These are phyloP conservation scores for Vaccinium myrtillus DNA, from an alignment of 148 eudicot genomes.

Conservation along the genomic window DNA sequence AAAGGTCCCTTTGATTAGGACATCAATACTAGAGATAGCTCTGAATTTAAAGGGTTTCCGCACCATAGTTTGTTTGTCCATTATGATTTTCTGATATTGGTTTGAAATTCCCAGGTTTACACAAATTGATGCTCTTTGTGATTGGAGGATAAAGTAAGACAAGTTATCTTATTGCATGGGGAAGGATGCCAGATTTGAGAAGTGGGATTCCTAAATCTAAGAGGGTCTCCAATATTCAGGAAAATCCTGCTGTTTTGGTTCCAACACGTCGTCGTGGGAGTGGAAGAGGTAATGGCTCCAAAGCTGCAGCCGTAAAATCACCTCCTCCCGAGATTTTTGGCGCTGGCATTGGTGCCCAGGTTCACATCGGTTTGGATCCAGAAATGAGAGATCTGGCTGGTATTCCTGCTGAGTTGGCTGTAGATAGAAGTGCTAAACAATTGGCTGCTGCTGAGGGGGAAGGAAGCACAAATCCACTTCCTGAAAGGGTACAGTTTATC, in stretches of 20 bases:
- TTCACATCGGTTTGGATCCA: conserved; percentile 14
- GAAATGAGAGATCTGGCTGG: conserved; percentile 21
- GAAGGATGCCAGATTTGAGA: conserved; percentile 41
- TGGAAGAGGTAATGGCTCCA: conserved; percentile 22
- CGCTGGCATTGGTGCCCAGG: conserved; percentile 22
- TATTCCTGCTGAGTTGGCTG: conserved; percentile 30
- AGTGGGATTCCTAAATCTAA: conserved; percentile 32
- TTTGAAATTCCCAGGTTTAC: background rate
- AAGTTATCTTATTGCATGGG: conserved; percentile 32
- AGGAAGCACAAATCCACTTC: conserved; percentile 40
- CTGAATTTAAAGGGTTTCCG: background rate
- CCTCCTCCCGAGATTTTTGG: conserved; percentile 27
- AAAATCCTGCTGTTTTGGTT: conserved; percentile 27
- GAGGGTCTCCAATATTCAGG: conserved; percentile 24
- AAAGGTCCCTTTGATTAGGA: background rate
- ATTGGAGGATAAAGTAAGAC: conserved; percentile 10
- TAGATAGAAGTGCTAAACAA: conserved; percentile 24
- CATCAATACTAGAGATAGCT: background rate
- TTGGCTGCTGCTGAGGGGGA: conserved; percentile 30
- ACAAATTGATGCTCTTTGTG: background rate
- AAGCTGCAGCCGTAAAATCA: conserved; percentile 25
- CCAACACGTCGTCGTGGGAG: conserved; percentile 33
- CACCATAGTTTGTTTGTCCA: background rate
- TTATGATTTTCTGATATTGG: background rate
- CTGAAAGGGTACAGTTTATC: conserved; percentile 29